Conservation (phyloP, 2,329 filamentous ascomycete species). For the Aureobasidium sp. region DNA sequence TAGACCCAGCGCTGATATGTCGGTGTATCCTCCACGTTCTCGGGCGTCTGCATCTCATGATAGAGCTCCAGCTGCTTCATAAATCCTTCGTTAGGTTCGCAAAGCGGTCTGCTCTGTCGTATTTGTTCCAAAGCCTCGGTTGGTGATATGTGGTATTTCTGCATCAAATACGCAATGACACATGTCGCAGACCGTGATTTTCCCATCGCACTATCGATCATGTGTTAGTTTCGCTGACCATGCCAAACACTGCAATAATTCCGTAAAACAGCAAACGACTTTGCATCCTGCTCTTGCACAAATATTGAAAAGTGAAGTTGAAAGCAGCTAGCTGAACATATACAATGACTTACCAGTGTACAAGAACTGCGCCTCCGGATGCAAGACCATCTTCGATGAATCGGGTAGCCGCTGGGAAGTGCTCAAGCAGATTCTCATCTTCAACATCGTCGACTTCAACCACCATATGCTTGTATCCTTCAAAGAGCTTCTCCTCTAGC, state of each 20-base stretch:
- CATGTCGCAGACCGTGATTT: conserved; percentile 87
- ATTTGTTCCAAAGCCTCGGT: conserved; percentile 64
- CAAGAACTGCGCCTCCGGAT: conserved; percentile 53
- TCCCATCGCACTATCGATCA: conserved; percentile 73
- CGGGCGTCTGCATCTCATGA: conserved; percentile 77
- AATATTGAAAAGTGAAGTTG: neutral
- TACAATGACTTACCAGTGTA: conserved; percentile 57
- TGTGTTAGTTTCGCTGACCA: neutral
- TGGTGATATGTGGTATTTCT: conserved; percentile 43
- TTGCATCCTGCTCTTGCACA: neutral
- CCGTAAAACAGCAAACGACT: neutral
- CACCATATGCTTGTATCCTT: conserved; percentile 62
- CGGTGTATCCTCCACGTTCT: conserved; percentile 59
- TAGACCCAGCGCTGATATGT: conserved; percentile 76
- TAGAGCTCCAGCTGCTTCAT: conserved; percentile 82
- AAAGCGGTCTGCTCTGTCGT: conserved; percentile 63
- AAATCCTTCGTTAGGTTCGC: conserved; percentile 87
- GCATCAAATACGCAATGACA: conserved; percentile 77
- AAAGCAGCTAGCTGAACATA: neutral
- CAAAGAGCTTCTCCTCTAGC: conserved; percentile 49
- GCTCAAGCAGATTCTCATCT: conserved; percentile 75
- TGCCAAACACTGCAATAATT: neutral
- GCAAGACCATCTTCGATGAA: conserved; percentile 77
- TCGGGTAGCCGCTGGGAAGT: conserved; percentile 68
- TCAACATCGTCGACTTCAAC: conserved; percentile 88